These are phyloP conservation scores for Lecanoromycetidae sp. DNA, from an alignment of 2,329 filamentous ascomycete species.

Conservation along the genomic window DNA sequence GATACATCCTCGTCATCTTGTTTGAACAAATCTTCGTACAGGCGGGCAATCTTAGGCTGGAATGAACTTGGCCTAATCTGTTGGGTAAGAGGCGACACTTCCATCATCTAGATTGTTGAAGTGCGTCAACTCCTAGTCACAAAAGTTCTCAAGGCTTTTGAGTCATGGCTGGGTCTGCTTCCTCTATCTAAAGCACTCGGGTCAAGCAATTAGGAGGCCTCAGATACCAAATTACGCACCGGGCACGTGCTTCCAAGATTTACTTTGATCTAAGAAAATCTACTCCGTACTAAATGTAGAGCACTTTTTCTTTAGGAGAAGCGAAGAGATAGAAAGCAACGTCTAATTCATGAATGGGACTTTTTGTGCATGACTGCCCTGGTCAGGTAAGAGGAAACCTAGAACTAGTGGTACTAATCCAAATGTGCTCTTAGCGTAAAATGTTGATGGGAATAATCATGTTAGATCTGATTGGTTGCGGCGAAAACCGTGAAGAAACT, in stretches of 20 bases:
- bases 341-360: no score
- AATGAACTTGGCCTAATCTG: slow-evolving; percentile 83
- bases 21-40: slow-evolving; percentile 73
- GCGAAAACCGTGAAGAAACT: not conserved
- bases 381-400: not conserved
- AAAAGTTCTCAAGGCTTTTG: not conserved
- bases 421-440: not conserved
- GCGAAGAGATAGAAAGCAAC: no score
- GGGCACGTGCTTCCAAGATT: no score
- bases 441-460: slow-evolving; percentile 2
- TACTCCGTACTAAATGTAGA: no score
- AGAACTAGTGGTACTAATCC: not conserved
- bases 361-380: no score
- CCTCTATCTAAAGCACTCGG: no score
- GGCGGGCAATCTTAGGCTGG: slow-evolving; percentile 81
- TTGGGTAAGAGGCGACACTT: slow-evolving; percentile 84
- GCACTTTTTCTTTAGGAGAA: not conserved
- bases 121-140: not conserved
- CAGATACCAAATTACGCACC: no score
- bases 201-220: no score
- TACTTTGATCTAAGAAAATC: no score
- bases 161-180: no score
- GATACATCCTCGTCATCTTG: slow-evolving; percentile 19
- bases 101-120: slow-evolving; percentile 53
- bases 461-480: slow-evolving; percentile 3